Conservation (phyloP, 2,329 filamentous ascomycete genomes). For the Epichloe sibirici region DNA sequence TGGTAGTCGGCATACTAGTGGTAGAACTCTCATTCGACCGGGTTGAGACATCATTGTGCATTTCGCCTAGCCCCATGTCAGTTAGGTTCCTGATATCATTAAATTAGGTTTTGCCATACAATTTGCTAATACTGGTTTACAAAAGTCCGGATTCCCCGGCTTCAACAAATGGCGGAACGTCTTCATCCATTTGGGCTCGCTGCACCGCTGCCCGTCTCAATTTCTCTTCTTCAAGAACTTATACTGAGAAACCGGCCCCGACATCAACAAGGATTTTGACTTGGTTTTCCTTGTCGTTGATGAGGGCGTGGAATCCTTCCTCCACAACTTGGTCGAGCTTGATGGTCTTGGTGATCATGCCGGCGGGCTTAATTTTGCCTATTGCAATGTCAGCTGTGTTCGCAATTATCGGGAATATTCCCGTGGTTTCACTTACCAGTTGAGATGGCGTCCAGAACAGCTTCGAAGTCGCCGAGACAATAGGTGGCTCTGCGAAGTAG, state of each 20-base stretch:
- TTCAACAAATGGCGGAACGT: background rate
- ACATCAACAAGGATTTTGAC: conserved; percentile 49
- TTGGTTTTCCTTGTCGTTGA: conserved; percentile 47
- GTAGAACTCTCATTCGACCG: too few species aligned
- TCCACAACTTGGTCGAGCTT: conserved; percentile 42
- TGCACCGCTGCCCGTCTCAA: background rate
- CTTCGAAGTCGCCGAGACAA: conserved; percentile 34
- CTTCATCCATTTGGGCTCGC: background rate
- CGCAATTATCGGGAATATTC: background rate
- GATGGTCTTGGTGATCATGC: conserved; percentile 51
- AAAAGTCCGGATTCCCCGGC: background rate
- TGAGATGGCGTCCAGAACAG: conserved; percentile 40
- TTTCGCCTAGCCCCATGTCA: too few species aligned
- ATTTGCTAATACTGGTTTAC: background rate
- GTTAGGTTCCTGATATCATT: background rate
- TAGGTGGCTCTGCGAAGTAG: conserved; percentile 28
- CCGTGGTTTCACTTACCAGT: conserved; percentile 4
- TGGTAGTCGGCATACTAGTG: too few species aligned
- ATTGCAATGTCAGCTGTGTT: background rate
- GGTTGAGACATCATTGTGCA: too few species aligned
- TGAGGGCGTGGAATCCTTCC: conserved; percentile 42
- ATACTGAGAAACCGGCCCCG: conserved; percentile 4
- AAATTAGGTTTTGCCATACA: background rate
- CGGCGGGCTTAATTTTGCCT: conserved; percentile 37
- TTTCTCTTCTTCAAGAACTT: background rate